phyloP scores from a whole-genome alignment of 2,329 filamentous ascomycete genomes.

The Dactylellina haptotyla region DNA sequence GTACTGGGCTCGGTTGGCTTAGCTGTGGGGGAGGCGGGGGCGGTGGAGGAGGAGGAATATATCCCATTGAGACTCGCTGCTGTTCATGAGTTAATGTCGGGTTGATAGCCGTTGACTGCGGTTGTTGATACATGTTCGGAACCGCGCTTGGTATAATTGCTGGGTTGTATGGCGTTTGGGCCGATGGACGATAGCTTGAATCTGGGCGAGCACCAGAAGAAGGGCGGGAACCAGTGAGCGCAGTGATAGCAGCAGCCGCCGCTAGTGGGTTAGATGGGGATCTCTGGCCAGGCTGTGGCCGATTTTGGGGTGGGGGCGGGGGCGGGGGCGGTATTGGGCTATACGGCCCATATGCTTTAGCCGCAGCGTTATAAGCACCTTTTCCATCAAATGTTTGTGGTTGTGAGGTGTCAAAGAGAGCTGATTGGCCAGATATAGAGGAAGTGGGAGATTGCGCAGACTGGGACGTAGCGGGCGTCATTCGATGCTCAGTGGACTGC shows the following conservation, averaged over 20 bases:
- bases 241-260: constrained; percentile 69
- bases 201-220: constrained; percentile 59
- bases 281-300: constrained; percentile 18
- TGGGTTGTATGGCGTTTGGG: constrained; percentile 42
- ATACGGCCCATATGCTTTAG: constrained; percentile 67
- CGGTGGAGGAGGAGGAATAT: constrained; percentile 54
- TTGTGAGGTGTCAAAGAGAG: constrained; percentile 61
- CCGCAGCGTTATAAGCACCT: constrained; percentile 60
- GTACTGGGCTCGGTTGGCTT: constrained; percentile 32
- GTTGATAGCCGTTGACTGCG: constrained; percentile 57
- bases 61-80: constrained; percentile 58
- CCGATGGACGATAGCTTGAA: constrained; percentile 59
- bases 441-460: constrained; percentile 32
- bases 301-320: constrained; percentile 17
- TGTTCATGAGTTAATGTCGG: constrained; percentile 59
- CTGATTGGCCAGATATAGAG: constrained; percentile 55
- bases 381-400: constrained; percentile 32
- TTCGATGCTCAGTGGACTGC: constrained; percentile 56
- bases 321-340: constrained; percentile 62
- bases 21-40: constrained; percentile 58
- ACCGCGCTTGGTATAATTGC: constrained; percentile 19
- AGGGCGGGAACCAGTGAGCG: constrained; percentile 66
- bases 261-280: constrained; percentile 64
- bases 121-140: constrained; percentile 57
- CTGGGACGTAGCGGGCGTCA: constrained; percentile 55